Evolutionary conservation across 805 yeast species (phyloP), one percentile per base, ranked within the genome.

Genomic region (Yarrowia sp.): DNA sequence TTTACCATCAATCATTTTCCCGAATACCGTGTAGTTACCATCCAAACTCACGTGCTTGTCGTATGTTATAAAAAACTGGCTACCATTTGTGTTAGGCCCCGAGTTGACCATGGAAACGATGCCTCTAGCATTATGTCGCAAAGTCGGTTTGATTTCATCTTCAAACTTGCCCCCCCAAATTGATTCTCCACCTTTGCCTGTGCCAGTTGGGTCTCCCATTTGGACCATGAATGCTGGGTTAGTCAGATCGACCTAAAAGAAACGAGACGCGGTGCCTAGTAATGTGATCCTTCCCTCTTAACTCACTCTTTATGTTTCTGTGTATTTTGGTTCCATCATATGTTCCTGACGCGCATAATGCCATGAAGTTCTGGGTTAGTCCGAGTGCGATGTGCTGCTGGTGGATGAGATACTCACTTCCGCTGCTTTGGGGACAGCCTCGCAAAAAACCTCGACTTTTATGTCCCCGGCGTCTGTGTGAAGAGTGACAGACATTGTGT

Each of bases 1-100:
- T 48, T 71, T 31, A 0, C 76, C 77, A n/a, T 67, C 71, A 8
- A 67, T 67, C 10, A 92, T 91, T 65, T 76, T 78, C 0, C 97
- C 98, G 75, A 92, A 88, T 1, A 90, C 84, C 0, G 92, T 79
- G 71, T 90, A 92, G 69, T 87, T 88, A 0, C 91, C 90, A 50
- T 82, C 84, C 67, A 92, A 76, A 74, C 89, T 96, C 1, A 90
- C 86, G 5, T 86, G 83, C 2, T 91, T 84, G 64, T 78, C 82
- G 0, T 92, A 86, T 72, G 96, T 88, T 74, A 91, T 86, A 80
- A 90, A 90, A 79, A 90, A 90, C 78, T 90, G 97, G 33, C 96
- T 89, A 28, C 96, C 95, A 75, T 90, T 90, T 75, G 96, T 88
- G 84, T 89, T 87, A 76, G 93, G 93, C 70, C 97, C 97, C 65